Base-by-base conservation (phyloP, 1,284 basidiomycete genomes). In the Pyrrhoderma lamaoense region DNA sequence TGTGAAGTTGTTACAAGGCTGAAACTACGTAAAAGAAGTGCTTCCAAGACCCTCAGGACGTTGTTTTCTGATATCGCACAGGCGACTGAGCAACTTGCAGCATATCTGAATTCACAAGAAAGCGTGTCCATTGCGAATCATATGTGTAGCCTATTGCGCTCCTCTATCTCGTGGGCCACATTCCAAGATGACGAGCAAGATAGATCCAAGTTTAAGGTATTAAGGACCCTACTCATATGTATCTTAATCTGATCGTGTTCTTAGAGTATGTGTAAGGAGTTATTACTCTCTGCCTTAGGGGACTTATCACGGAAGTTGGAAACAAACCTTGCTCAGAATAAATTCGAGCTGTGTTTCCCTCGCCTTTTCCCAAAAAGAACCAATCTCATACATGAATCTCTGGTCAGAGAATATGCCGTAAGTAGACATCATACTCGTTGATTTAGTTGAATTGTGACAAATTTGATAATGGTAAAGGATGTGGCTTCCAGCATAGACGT, bases 1-100 rank as follows among this genome's bases (percentile, higher is more conserved):
- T 53, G 7, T 48, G 35, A 50, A 82, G 80, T 72, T 1, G 68
- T 80, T 19, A 74, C 78, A 25, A 74, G 77, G 37, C 61, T 76
- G 37, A 73, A 62, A 49, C 59, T 72, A 35, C 71, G 74, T 27
- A 74, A 68, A 56, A 73, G 67, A 56, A 65, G 70, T 0, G 65
- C 74, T 0, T 64, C 69, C 14, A 71, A 76, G 36, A 68, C 71
- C 2, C 40, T 55, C 23, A 43, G 42, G 34, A 45, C 50, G 22
- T 42, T 55, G 16, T 46, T 55, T 36, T 22, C 35, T 2, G 36
- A 44, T 25, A 27, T 55, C n/a, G 31, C 27, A 14, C 36, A 22
- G n/a, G 21, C 45, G 0, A 19, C 52, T n/a, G 49, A 55, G 35
- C 16, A n/a, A 13, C 8, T 27, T 8, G 35, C 31, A 3, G 5